Evolutionary conservation across 2,329 filamentous ascomycete species (phyloP), one percentile per base, ranked within the genome.

Genomic region (Cordyceps javanica): DNA sequence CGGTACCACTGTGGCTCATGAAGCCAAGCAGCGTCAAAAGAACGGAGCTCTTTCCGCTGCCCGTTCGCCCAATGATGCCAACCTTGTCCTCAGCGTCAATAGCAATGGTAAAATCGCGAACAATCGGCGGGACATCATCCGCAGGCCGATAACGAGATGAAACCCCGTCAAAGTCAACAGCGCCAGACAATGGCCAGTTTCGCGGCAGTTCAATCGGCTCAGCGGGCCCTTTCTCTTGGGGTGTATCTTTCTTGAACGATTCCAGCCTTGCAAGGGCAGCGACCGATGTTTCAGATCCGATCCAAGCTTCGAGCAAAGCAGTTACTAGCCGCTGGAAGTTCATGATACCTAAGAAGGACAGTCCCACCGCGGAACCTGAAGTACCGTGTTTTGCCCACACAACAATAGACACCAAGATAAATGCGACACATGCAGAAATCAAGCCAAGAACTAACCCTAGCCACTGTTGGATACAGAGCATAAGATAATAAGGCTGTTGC

Each of bases 401-500:
- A n/a, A 25, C 54, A n/a, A 50, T n/a, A 5, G 44, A 39, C 1
- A 57, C 54, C 44, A 57, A 7, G 0, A 19, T 14, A 1, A 57
- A 32, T 34, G 44, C 54, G 16, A 57, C 5, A 1, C 8, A n/a
- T 3, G 45, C 36, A 6, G 13, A 21, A 2, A 50, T 7, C 0
- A 49, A 16, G 2, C 45, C 54, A 9, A 57, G 19, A 5, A 32
- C 26, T 21, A 57, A n/a, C 13, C 3, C 14, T 2, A 57, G 34
- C 54, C 54, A 57, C 10, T 49, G 45, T 19, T 57, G 44, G 2
- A 57, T 57, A n/a, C 28, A 39, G 8, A 26, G 19, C 44, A 49
- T 57, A 5, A 49, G 16, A 26, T 57, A 57, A 13, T 41, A 57
- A 5, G 54, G 54, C 34, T 42, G 16, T 36, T 57, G 54, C 0